Conservation (phyloP, 2,329 filamentous ascomycete species). For the Neospermospora avenae region DNA sequence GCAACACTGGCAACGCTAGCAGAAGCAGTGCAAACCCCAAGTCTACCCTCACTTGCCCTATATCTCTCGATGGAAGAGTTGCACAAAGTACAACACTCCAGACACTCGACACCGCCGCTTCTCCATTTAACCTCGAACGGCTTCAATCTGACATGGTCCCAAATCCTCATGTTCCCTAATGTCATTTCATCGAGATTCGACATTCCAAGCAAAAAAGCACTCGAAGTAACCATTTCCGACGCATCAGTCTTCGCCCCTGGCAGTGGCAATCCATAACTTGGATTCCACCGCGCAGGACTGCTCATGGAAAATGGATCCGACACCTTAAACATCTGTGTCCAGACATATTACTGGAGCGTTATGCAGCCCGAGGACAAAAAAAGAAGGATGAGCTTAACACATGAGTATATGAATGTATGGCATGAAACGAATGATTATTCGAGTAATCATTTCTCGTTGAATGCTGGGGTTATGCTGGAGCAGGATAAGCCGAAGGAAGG, state of each 20-base stretch:
- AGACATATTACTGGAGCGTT: slow-evolving; percentile 59
- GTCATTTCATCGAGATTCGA: slow-evolving; percentile 28
- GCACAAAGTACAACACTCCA: slow-evolving; percentile 37
- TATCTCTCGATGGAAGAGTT: slow-evolving; percentile 47
- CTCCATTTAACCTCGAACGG: slow-evolving; percentile 52
- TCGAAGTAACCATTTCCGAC: slow-evolving; percentile 38
- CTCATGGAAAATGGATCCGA: slow-evolving; percentile 49
- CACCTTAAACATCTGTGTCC: slow-evolving; percentile 48
- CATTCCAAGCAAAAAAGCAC: slow-evolving; percentile 2
- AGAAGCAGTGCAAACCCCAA: background rate
- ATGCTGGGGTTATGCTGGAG: slow-evolving; percentile 52
- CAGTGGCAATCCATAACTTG: slow-evolving; percentile 47
- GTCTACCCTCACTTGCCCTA: slow-evolving; percentile 32
- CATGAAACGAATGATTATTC: slow-evolving; percentile 46
- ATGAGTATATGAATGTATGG: slow-evolving; percentile 58
- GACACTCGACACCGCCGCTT: slow-evolving; percentile 40
- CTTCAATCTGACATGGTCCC: slow-evolving; percentile 48
- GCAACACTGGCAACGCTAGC: background rate
- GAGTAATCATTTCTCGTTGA: slow-evolving; percentile 51
- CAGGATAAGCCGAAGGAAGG: slow-evolving; percentile 36
- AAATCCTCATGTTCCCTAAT: slow-evolving; percentile 47
- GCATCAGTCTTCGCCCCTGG: slow-evolving; percentile 53
- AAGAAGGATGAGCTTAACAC: slow-evolving; percentile 54
- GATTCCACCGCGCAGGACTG: slow-evolving; percentile 57
- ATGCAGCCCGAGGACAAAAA: slow-evolving; percentile 43